Evolutionary conservation across 2,329 filamentous ascomycete species (phyloP), one percentile per base, ranked within the genome.

Genomic region (Alternaria rosae): DNA sequence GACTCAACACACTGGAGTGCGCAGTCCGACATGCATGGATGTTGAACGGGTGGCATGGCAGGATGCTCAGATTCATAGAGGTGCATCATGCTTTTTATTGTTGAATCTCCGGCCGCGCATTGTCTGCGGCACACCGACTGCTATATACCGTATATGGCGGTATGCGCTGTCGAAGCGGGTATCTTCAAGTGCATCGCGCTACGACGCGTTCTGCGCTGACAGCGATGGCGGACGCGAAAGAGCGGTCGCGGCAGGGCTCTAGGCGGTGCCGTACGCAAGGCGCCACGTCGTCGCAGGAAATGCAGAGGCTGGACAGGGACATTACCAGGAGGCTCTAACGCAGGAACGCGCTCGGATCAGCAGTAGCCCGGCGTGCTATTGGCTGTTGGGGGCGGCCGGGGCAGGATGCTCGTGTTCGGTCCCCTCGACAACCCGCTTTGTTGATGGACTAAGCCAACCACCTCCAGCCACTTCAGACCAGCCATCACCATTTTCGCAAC

Each of bases 401-500:
- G 65, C 47, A 70, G 69, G 71, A 71, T 70, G 71, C 64, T 61
- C 57, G 61, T 50, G 62, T 61, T 42, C 55, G 43, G 38, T 70
- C 68, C 66, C 66, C 61, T 57, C 57, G 65, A 53, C 52, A 57
- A 50, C 62, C 66, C 64, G 64, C 56, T 63, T 61, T 67, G 68
- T 70, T 66, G 63, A 57, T 63, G 30, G 53, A 25, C 45, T 61
- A 51, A 51, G 47, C 58, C 58, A 61, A 57, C 58, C 58, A 52
- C 58, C 58, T 61, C 58, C 71, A 74, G 75, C 74, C 72, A 68
- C 66, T 57, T 67, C 54, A 38, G 32, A 59, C 76, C 75, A 78
- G 74, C 75, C 75, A 51, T 74, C 76, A 73, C 50, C 61, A 70
- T 72, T 76, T 76, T 64, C 59, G 56, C 63, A 62, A 67, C 67